Evolutionary conservation across 352 stramenopile species (phyloP).

Genomic region (Globisporangium polare): DNA sequence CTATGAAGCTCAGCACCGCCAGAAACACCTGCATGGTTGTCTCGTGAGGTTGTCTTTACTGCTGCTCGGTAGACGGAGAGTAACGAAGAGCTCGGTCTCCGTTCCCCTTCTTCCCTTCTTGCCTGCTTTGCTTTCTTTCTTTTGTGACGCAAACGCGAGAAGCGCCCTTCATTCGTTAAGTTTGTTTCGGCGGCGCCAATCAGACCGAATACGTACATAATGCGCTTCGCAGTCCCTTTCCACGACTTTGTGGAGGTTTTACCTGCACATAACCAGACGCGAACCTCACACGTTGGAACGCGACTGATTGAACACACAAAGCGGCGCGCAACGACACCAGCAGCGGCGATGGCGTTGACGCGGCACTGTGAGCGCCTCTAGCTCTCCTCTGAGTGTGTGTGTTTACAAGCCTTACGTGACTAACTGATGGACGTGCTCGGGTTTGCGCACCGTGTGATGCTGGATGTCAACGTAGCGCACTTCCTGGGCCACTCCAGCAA

Average conservation of each 20-base stretch:
- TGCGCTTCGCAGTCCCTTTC: not conserved
- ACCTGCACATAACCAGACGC: not conserved
- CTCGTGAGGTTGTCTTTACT: not conserved
- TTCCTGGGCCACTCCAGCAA: conserved; percentile 78
- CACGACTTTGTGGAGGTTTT: not conserved
- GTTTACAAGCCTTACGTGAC: no score
- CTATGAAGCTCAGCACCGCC: conserved; percentile 77
- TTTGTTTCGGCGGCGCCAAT: not conserved
- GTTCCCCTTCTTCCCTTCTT: conserved; percentile 1
- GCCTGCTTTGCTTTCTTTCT: not conserved
- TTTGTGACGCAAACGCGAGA: not conserved
- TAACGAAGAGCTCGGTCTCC: not conserved
- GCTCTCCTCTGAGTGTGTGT: not conserved
- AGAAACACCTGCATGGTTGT: conserved; percentile 63
- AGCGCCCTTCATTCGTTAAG: not conserved
- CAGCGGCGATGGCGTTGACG: conserved; percentile 35
- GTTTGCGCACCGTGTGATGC: not conserved
- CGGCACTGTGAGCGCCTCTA: conserved; percentile 43
- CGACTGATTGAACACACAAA: conserved; percentile 7
- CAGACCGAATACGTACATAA: not conserved
- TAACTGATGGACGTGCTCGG: not conserved
- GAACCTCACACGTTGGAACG: not conserved
- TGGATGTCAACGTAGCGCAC: conserved; percentile 35
- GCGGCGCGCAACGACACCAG: conserved; percentile 5
- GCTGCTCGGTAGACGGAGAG: not conserved